phyloP scores from a whole-genome alignment of 345 rosid genomes.

The Cardamine chenopodiifolia region DNA sequence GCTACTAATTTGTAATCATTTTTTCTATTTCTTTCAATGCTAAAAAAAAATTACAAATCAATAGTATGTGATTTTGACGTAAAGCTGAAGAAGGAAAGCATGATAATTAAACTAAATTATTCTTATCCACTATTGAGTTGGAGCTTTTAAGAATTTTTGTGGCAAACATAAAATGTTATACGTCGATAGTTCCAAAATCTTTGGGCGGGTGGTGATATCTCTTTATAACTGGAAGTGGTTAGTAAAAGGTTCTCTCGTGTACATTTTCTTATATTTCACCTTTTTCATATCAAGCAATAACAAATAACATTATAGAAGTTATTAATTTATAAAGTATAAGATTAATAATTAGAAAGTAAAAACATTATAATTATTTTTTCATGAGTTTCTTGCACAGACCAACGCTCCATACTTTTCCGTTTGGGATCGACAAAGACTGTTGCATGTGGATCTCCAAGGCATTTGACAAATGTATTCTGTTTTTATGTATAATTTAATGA shows the following conservation, averaged over 20 bases:
- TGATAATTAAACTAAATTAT: neutral
- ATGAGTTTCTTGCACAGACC: slow-evolving; percentile 31
- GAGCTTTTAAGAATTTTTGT: neutral
- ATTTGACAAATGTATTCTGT: slow-evolving; percentile 13
- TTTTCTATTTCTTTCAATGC: neutral
- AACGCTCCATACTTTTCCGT: slow-evolving; percentile 36
- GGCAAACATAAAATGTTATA: slow-evolving; percentile 15
- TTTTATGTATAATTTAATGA: neutral
- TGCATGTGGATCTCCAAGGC: slow-evolving; percentile 35
- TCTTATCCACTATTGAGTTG: neutral
- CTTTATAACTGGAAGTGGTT: neutral
- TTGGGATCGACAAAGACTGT: slow-evolving; percentile 24
- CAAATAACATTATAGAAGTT: neutral
- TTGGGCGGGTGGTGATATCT: neutral
- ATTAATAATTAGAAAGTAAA: neutral
- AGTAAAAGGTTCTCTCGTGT: neutral
- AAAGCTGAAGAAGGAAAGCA: neutral
- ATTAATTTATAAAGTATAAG: neutral
- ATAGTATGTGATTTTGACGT: slow-evolving; percentile 8
- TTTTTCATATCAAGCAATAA: neutral
- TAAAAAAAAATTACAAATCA: slow-evolving; percentile 1
- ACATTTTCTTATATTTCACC: neutral
- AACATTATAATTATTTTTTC: neutral
- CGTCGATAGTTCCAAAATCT: slow-evolving; percentile 30
- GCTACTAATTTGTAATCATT: neutral